Evolutionary conservation across 2,329 filamentous ascomycete species (phyloP).

Genomic region (Cladosporium sp.): DNA sequence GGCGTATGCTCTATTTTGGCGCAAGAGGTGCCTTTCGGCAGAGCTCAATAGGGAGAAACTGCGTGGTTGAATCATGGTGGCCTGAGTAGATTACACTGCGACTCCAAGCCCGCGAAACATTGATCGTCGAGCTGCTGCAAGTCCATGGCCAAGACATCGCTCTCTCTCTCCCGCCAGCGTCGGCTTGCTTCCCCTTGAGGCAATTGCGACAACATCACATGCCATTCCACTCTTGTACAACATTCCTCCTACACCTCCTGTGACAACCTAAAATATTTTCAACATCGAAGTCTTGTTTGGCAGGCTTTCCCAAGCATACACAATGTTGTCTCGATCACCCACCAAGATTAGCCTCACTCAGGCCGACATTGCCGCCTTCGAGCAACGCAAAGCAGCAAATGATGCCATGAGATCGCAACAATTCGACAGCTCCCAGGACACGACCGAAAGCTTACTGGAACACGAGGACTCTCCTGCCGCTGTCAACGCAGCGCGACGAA

Average conservation of each 20-base stretch:
- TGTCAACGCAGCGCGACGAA: constrained; percentile 9
- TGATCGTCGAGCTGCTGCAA: neutral
- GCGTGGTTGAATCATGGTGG: constrained; percentile 13
- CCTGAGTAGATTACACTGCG: neutral
- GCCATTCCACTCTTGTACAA: neutral
- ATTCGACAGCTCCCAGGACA: constrained; percentile 19
- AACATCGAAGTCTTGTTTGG: neutral
- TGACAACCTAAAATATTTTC: neutral
- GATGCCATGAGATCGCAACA: constrained; percentile 28
- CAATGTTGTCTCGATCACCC: constrained; percentile 40
- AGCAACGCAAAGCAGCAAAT: constrained; percentile 35
- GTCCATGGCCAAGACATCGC: constrained; percentile 9
- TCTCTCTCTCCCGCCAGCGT: neutral
- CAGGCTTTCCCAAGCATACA: neutral
- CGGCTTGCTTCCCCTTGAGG: constrained; percentile 22
- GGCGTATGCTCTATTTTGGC: constrained; percentile 26
- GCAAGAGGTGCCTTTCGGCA: constrained; percentile 27
- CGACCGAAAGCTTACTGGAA: constrained; percentile 17
- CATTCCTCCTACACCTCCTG: neutral
- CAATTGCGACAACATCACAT: constrained; percentile 13
- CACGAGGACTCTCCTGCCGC: constrained; percentile 20
- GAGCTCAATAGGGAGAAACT: constrained; percentile 20
- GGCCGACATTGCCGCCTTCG: constrained; percentile 40
- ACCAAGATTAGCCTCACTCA: constrained; percentile 40
- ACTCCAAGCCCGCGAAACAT: constrained; percentile 7